Conservation (phyloP, 345 rosid species). For the Erysimum cheiranthoides region DNA sequence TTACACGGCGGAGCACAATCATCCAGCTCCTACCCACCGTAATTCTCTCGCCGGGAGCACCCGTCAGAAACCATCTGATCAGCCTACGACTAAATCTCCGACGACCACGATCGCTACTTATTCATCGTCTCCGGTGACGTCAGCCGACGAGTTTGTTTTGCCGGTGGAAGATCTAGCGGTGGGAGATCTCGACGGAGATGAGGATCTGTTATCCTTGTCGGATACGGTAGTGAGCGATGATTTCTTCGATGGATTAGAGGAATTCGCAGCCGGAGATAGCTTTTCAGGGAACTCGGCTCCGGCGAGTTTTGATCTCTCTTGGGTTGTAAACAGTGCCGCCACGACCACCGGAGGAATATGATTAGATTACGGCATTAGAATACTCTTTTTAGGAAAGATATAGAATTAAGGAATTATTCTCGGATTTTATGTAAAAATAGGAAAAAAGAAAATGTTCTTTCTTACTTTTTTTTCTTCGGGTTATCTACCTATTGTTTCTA, state of each 20-base stretch:
- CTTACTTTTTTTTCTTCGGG: not conserved
- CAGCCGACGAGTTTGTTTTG: slow-evolving; percentile 50
- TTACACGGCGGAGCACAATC: slow-evolving; percentile 94
- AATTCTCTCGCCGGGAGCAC: slow-evolving; percentile 95
- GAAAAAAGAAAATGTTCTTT: slow-evolving; percentile 16
- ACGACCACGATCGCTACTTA: slow-evolving; percentile 48
- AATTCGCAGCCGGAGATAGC: slow-evolving; percentile 52
- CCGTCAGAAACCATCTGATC: slow-evolving; percentile 66
- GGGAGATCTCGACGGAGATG: slow-evolving; percentile 65
- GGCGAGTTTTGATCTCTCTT: slow-evolving; percentile 63
- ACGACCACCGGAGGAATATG: slow-evolving; percentile 58
- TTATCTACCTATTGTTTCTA: slow-evolving; percentile 8
- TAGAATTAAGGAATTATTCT: slow-evolving; percentile 38
- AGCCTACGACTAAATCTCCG: slow-evolving; percentile 44
- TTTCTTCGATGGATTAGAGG: slow-evolving; percentile 84
- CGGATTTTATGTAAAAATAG: slow-evolving; percentile 40
- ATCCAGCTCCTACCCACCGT: slow-evolving; percentile 92
- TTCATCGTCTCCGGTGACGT: slow-evolving; percentile 62
- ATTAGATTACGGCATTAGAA: slow-evolving; percentile 36
- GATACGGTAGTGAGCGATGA: slow-evolving; percentile 76
- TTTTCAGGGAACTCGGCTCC: slow-evolving; percentile 60
- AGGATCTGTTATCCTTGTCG: slow-evolving; percentile 59
- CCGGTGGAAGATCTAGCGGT: slow-evolving; percentile 53
- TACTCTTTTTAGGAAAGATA: slow-evolving; percentile 42
- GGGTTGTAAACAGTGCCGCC: slow-evolving; percentile 52